Percentiles rank a stretch among this genome's conserved stretches.
phyloP scores from a whole-genome alignment of 2,329 filamentous ascomycete genomes.

The Exophiala phaeomuriformis region DNA sequence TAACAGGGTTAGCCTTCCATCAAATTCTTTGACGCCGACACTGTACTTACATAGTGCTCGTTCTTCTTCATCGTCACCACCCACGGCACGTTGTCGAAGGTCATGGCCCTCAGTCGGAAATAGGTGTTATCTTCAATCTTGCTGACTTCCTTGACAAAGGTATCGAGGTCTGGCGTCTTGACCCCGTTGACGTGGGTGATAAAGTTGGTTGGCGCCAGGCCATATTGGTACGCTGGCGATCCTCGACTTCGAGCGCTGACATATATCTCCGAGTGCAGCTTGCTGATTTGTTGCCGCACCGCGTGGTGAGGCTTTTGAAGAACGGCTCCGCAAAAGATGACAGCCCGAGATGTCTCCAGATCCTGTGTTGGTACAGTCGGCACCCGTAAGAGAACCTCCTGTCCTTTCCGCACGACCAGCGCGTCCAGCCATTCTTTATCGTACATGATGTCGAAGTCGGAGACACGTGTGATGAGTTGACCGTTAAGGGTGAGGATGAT shows the following conservation, averaged over 20 bases:
- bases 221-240: constrained; percentile 80
- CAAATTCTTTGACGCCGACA: constrained; percentile 7
- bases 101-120: constrained; percentile 94
- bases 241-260: constrained; percentile 80
- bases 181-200: constrained; percentile 92
- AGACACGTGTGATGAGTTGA: constrained; percentile 85
- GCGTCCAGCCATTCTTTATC: constrained; percentile 75
- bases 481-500: constrained; percentile 85
- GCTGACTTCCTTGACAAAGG: constrained; percentile 72
- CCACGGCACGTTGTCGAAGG: constrained; percentile 97
- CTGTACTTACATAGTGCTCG: constrained; percentile 66
- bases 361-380: constrained; percentile 82
- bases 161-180: constrained; percentile 70
- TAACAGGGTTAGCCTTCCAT: constrained; percentile 10
- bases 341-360: constrained; percentile 82
- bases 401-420: constrained; percentile 74
- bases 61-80: constrained; percentile 99
- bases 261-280: constrained; percentile 93
- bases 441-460: constrained; percentile 95
- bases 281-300: constrained; percentile 93
- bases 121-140: constrained; percentile 96
- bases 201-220: constrained; percentile 92
- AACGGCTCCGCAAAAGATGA: constrained; percentile 92
- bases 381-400: constrained; percentile 69
- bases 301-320: constrained; percentile 91